Evolutionary conservation across 2,329 filamentous ascomycete genomes (phyloP), one percentile per base, ranked within the genome.

Genomic region (Gyromitra esculenta): DNA sequence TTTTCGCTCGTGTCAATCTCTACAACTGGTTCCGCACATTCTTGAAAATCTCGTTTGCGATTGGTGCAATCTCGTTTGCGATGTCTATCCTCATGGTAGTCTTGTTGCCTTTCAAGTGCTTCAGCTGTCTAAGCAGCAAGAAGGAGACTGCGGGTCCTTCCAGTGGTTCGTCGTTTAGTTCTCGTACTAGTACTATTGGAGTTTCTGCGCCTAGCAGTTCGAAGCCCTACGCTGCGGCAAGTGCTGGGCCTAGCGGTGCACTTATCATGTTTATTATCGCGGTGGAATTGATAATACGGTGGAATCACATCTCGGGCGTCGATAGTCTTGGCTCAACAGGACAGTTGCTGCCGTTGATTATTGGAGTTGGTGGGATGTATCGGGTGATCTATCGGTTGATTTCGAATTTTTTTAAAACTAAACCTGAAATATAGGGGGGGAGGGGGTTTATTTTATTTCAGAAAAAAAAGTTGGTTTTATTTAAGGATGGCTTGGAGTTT

Each of bases 261-360:
- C 35, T 79, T n/a, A 8, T 71, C 37, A 31, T 72, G 6, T 78
- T 79, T 18, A 75, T 80, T 48, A 43, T 79, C 9, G 73, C 69
- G 5, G 77, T 77, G 41, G 80, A 81, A 59, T 62, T 81, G 35
- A 81, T 78, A 35, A 75, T 81, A 1, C 18, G 66, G 48, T 81
- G 80, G 80, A 81, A 81, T 66, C 50, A 78, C n/a, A 81, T 81
- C 41, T 9, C 41, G 39, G 79, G 77, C 0, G 80, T 81, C n/a
- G 52, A 77, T n/a, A 67, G 54, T 25, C 35, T 81, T 43, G 66
- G 74, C 6, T 79, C 77, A 15, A 80, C 79, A 1, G 80, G 80
- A 15, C 80, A 81, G 60, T 57, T 81, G 56, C 41, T 81, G 6
- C 80, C 80, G 15, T 18, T 80, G 18, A 73, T 76, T 18, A 63